phyloP scores from a whole-genome alignment of 2,329 filamentous ascomycete genomes.

The Teratosphaeria gauchensis region DNA sequence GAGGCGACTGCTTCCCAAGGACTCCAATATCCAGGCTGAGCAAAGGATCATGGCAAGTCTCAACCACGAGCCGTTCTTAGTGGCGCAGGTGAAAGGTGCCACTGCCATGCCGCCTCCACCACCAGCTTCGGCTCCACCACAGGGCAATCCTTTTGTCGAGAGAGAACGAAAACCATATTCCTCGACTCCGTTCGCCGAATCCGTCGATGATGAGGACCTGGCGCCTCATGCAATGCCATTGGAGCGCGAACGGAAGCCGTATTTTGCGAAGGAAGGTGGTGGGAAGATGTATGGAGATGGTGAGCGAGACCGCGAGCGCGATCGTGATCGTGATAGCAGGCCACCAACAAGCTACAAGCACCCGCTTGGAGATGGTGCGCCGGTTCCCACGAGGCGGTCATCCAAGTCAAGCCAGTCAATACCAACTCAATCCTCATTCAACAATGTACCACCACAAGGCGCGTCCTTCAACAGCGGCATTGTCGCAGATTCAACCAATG shows the following conservation, averaged over 20 bases:
- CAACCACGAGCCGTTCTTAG: constrained; percentile 30
- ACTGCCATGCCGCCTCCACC: constrained; percentile 26
- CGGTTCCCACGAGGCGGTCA: background rate
- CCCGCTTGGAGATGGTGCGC: background rate
- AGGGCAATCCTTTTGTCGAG: constrained; percentile 23
- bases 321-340: constrained; percentile 2
- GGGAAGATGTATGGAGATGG: constrained; percentile 44
- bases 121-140: constrained; percentile 13
- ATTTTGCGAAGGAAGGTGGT: constrained; percentile 48
- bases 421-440: constrained; percentile 9
- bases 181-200: constrained; percentile 18
- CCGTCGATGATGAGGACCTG: constrained; percentile 28
- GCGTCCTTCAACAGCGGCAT: background rate
- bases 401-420: constrained; percentile 8
- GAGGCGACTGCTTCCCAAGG: constrained; percentile 58
- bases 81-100: constrained; percentile 32
- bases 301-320: constrained; percentile 1
- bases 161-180: constrained; percentile 34
- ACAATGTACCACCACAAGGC: background rate
- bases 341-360: constrained; percentile 2
- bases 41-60: constrained; percentile 47
- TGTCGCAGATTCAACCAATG: constrained; percentile 12
- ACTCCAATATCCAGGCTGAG: constrained; percentile 47
- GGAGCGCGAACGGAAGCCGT: constrained; percentile 58
- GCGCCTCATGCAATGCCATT: constrained; percentile 41